These are phyloP conservation scores for Annona squamosa DNA, from an alignment of 164 flowering plant species.

Conservation along the genomic window DNA sequence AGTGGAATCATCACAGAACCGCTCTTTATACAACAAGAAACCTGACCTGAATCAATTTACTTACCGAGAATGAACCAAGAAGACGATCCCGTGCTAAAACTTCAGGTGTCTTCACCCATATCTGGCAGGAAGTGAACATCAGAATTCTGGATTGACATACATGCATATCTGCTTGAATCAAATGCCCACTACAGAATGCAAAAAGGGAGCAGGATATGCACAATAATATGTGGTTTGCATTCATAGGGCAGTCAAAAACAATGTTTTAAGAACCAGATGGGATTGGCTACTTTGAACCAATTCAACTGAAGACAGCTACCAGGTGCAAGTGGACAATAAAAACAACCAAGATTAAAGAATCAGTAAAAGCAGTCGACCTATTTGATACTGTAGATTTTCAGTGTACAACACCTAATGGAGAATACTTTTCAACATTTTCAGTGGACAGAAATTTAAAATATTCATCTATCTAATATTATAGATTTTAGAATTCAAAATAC, in stretches of 20 bases:
- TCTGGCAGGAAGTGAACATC: slow-evolving; percentile 32
- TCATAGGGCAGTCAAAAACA: background rate
- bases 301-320: no score
- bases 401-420: no score
- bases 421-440: no score
- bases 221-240: background rate
- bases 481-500: no score
- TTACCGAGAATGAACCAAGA: slow-evolving; percentile 82
- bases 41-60: slow-evolving; percentile 14
- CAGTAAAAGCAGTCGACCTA: no score
- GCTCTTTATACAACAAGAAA: background rate
- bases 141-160: background rate
- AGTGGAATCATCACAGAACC: background rate
- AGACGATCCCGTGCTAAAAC: slow-evolving; percentile 86
- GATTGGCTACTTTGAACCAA: no score
- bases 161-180: background rate
- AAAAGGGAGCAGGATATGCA: background rate
- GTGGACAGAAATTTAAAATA: no score
- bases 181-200: background rate
- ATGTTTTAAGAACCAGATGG: no score
- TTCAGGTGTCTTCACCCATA: slow-evolving; percentile 95
- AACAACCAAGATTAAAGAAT: no score
- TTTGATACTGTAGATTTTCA: no score
- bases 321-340: no score
- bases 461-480: no score